Base-by-base conservation (phyloP, 495 filamentous ascomycete genomes). In the Tuber microsphaerosporum region DNA sequence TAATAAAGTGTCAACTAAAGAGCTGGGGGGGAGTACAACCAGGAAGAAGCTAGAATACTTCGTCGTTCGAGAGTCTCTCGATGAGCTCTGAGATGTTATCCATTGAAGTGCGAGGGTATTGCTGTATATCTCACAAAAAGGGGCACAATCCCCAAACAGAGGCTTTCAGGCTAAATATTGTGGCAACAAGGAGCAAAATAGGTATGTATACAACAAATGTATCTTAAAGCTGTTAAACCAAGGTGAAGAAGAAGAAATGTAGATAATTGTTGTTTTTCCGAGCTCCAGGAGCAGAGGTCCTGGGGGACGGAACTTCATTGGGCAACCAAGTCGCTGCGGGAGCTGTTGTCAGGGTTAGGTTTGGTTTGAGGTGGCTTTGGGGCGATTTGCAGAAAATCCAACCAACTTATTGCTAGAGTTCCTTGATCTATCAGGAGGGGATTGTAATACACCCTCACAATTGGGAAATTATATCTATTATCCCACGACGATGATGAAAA, bases 61-160 rank as follows among this genome's bases (percentile, higher is more conserved):
- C 90, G 70, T 92, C 90, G 81, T 89, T 90, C 45, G 89, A 88
- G 72, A 93, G 86, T 61, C 91, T 87, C 81, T 88, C 87, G 65
- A 93, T 89, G 76, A 93, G 87, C 81, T 92, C 89, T 14, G 87
- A 83, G 70, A 92, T 86, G 80, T 90, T 88, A 83, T 83, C 81
- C 83, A 84, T 84, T 31, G 56, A 12, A 19, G 56, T 12, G 56
- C 56, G 56, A 65, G 56, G 56, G 12, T 56, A 26, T 34, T 31
- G 56, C n/a, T 16, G 56, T 65, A 65, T 14, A 34, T 34, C 12
- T 31, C 56, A 65, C 56, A 10, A 65, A 65, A 65, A 65, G 56
- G 56, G 56, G 56, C 26, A 65, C 26, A 65, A 65, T 61, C 26
- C 26, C 56, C 5, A 65, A 65, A 65, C 56, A 3, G 56, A 19